Percentiles rank a stretch among this genome's conserved stretches.
Evolutionary conservation across 2,329 filamentous ascomycete species (phyloP).

Genomic region (Parascedosporium putredinis): DNA sequence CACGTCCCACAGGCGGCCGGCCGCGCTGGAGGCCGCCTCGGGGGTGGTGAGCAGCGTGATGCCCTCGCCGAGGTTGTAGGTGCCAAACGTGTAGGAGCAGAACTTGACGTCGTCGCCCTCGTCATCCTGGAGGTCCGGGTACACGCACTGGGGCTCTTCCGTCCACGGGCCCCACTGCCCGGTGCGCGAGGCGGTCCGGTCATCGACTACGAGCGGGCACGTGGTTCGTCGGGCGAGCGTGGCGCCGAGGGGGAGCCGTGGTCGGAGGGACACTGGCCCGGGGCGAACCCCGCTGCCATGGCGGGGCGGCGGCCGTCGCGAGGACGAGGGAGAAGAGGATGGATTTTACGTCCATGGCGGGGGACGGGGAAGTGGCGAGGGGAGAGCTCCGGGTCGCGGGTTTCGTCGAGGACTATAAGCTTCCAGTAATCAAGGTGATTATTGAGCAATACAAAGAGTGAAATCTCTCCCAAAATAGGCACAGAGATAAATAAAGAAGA

Average conservation of each 20-base stretch:
- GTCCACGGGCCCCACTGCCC: slow-evolving; percentile 17
- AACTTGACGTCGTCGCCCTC: slow-evolving; percentile 10
- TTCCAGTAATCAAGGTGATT: no score
- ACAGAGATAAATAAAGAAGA: not conserved
- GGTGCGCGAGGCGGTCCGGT: not conserved
- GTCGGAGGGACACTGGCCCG: not conserved
- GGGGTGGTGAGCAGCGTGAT: slow-evolving; percentile 25
- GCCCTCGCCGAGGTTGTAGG: slow-evolving; percentile 16
- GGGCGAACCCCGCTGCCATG: not conserved
- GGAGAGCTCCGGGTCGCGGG: no score
- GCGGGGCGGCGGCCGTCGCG: not conserved
- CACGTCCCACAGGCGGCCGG: slow-evolving; percentile 18
- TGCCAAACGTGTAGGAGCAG: slow-evolving; percentile 17
- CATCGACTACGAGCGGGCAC: slow-evolving; percentile 3
- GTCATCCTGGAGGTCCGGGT: not conserved
- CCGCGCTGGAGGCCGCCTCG: slow-evolving; percentile 19
- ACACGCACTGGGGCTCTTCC: slow-evolving; percentile 15
- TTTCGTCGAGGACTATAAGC: no score
- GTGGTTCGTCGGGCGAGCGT: not conserved
- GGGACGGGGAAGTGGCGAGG: not conserved
- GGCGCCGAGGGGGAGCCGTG: not conserved
- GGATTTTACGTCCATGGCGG: not conserved
- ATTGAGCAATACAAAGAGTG: no score
- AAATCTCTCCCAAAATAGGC: not conserved
- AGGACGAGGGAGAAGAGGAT: not conserved